Conservation (phyloP, 1,139 yeast species). For the Suhomyces terraborum region DNA sequence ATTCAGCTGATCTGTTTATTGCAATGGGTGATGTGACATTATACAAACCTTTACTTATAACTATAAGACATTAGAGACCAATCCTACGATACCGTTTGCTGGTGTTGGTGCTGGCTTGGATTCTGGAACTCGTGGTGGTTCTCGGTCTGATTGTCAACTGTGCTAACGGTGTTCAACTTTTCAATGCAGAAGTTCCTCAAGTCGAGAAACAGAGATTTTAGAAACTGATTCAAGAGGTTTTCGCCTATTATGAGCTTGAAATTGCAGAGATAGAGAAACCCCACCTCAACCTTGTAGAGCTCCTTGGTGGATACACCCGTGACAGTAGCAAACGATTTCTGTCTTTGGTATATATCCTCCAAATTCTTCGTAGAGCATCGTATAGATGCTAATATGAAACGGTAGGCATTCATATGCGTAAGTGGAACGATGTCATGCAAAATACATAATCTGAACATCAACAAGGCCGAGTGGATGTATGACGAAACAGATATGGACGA, state of each 20-base stretch:
- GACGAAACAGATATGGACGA: slow-evolving; percentile 44
- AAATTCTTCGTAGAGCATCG: slow-evolving; percentile 47
- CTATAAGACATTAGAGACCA: too few species aligned
- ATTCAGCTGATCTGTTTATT: too few species aligned
- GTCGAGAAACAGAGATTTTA: slow-evolving; percentile 31
- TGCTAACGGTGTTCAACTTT: too few species aligned
- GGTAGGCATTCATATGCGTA: slow-evolving; percentile 37
- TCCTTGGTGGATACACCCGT: slow-evolving; percentile 47
- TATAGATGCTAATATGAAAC: slow-evolving; percentile 45
- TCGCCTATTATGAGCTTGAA: slow-evolving; percentile 45
- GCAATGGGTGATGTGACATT: too few species aligned
- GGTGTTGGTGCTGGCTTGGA: neutral
- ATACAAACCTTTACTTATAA: neutral
- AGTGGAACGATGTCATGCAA: slow-evolving; percentile 37
- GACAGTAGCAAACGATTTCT: slow-evolving; percentile 45
- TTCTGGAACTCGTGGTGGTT: too few species aligned
- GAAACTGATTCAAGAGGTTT: slow-evolving; percentile 34
- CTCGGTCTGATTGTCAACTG: too few species aligned
- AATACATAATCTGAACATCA: slow-evolving; percentile 40
- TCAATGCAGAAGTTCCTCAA: slow-evolving; percentile 28
- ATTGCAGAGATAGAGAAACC: slow-evolving; percentile 44
- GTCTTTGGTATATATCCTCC: slow-evolving; percentile 49
- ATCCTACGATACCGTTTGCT: neutral
- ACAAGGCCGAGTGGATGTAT: slow-evolving; percentile 44
- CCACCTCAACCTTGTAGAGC: slow-evolving; percentile 42